Base-by-base conservation (phyloP, 495 filamentous ascomycete species). In the Aspergillus cristatus region DNA sequence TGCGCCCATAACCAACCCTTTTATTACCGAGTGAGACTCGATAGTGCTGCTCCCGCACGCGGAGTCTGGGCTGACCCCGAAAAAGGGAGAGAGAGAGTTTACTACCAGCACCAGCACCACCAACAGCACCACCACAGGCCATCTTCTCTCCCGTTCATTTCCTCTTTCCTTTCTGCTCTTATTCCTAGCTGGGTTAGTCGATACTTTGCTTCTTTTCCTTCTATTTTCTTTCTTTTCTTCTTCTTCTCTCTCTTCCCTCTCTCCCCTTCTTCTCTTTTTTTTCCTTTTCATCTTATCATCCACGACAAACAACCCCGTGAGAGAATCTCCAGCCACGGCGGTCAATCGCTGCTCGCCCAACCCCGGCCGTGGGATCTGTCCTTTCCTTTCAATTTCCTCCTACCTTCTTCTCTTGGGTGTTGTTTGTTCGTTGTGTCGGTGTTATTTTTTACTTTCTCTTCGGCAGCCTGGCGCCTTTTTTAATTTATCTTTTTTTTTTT, bases 171-270 rank as follows among this genome's bases (percentile, higher is more conserved):
- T 36, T 10, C n/a, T 45, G 35, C 37, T 29, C 26, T 31, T 28
- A 18, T 32, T 34, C 39, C 17, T 26, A 30, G 22, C 20, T 22
- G 26, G 13, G 8, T 17, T 48, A n/a, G n/a, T n/a, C n/a, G n/a
- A n/a, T n/a, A n/a, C n/a, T n/a, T n/a, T n/a, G n/a, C n/a, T n/a
- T n/a, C n/a, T n/a, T n/a, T n/a, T n/a, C n/a, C n/a, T 45, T 44
- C 41, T 47, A 41, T 45, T 53, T 46, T 38, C 38, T 46, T 38
- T 28, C 26, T 34, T 22, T 31, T 37, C 37, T 35, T 46, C 32
- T 14, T 28, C 25, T 18, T 11, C 16, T 18, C 35, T 29, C 25
- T 18, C 48, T 38, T 31, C 32, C 22, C 32, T 40, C 42, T 49
- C 17, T 26, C 26, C 17, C 20, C 20, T 14, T 16, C 28, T 18